Conservation (phyloP, 345 rosid species). For the Bretschneidera sinensis region DNA sequence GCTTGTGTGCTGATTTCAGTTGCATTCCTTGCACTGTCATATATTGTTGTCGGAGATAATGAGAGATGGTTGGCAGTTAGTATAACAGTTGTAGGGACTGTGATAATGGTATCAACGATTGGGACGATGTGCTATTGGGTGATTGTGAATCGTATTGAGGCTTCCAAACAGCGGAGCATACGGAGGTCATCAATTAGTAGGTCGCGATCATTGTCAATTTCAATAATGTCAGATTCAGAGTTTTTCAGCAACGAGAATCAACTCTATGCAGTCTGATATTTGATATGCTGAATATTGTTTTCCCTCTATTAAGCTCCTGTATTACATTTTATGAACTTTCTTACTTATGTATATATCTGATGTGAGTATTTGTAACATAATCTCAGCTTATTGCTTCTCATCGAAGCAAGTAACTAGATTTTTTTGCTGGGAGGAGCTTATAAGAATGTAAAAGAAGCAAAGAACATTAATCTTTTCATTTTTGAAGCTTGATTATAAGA, state of each 20-base stretch:
- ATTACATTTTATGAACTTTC: too few relatives aligned
- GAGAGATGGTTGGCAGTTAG: slow-evolving; percentile 55
- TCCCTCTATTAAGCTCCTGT: too few relatives aligned
- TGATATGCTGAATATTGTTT: background rate
- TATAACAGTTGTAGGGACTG: slow-evolving; percentile 54
- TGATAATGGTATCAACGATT: slow-evolving; percentile 74
- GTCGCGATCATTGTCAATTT: slow-evolving; percentile 50
- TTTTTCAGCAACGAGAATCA: slow-evolving; percentile 45
- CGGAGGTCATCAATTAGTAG: slow-evolving; percentile 38
- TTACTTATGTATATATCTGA: too few relatives aligned
- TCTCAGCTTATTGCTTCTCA: too few relatives aligned
- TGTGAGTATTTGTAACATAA: too few relatives aligned
- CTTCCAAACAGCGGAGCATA: slow-evolving; percentile 39
- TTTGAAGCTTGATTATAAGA: too few relatives aligned
- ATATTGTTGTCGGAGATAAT: slow-evolving; percentile 58
- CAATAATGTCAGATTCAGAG: slow-evolving; percentile 55
- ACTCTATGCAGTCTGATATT: slow-evolving; percentile 63
- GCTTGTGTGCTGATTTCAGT: slow-evolving; percentile 82
- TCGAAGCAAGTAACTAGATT: too few relatives aligned
- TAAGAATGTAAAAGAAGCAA: too few relatives aligned
- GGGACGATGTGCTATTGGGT: slow-evolving; percentile 95
- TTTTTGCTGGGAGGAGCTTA: too few relatives aligned
- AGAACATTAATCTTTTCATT: too few relatives aligned
- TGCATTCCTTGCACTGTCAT: slow-evolving; percentile 75
- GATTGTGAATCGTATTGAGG: slow-evolving; percentile 54